Evolutionary conservation across 768 basidiomycete species (phyloP), one percentile per base, ranked within the genome.

Genomic region (Mycena albidolilacea): DNA sequence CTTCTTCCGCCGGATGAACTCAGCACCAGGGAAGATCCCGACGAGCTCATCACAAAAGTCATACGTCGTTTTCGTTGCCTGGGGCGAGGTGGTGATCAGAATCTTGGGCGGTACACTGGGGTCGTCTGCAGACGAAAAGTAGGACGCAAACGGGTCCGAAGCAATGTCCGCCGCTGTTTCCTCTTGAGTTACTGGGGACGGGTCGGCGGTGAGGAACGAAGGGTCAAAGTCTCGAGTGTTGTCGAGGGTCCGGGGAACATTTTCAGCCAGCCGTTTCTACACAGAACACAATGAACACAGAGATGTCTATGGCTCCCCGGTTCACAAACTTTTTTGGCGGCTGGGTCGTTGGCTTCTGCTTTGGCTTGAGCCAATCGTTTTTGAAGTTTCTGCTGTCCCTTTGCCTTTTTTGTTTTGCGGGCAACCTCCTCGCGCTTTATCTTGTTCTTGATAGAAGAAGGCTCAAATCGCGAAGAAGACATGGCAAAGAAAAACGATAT

Each of bases 1-100:
- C 80, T 94, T 96, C 78, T 94, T 95, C 76, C 97, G 85, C 71
- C 91, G 88, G 66, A 95, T 91, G 77, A 96, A 95, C 79, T 98
- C 95, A 1, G 95, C 95, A 17, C 97, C 97, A 35, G 97, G 97
- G 80, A 96, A 97, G 41, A 98, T 85, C 2, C 92, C 94, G 10
- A 93, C 91, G 21, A 98, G 82, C 80, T 98, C 98, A 74, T 97
- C 95, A 77, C 96, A 96, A 80, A 99, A 97, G 41, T 94, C 92
- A 75, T 96, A 97, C 1, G 97, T 97, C 19, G 89, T 83, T 79
- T 93, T 94, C n/a, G 95, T 93, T 7, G 96, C 94, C 75, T 94
- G 94, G 17, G 92, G 90, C 0, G 95, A 96, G 7, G 97, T 98
- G 4, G 97, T 98, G 60, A 98, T 90, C 63, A 98, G 87, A 64